phyloP scores from a whole-genome alignment of 2,329 filamentous ascomycete species.

The Neonectria punicea region DNA sequence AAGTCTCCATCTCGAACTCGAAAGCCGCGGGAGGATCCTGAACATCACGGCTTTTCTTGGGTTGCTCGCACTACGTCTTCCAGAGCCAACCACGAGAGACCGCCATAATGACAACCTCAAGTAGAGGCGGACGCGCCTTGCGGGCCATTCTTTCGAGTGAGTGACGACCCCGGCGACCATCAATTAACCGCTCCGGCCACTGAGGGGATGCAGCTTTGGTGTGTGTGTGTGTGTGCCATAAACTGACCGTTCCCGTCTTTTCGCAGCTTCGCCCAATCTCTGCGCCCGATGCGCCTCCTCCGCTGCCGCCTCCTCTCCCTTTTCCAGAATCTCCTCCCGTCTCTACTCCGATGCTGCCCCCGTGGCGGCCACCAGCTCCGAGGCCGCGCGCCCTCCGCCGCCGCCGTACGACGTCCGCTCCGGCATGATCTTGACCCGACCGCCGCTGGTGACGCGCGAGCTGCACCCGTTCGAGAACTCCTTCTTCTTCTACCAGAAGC shows the following conservation, averaged over 20 bases:
- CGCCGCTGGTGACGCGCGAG: constrained; percentile 85
- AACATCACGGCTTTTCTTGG: constrained; percentile 32
- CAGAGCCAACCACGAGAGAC: constrained; percentile 25
- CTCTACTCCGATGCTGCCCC: constrained; percentile 50
- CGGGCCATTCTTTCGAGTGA: constrained; percentile 62
- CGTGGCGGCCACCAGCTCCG: constrained; percentile 31
- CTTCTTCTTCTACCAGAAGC: constrained; percentile 97
- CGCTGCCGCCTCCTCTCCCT: constrained; percentile 33
- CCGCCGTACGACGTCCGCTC: constrained; percentile 62
- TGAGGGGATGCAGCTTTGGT: not conserved
- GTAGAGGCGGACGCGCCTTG: constrained; percentile 64
- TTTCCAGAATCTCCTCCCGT: constrained; percentile 43
- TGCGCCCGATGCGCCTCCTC: constrained; percentile 53
- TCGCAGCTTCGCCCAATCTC: constrained; percentile 45
- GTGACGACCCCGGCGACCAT: constrained; percentile 33
- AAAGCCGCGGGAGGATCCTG: constrained; percentile 25
- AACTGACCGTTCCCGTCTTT: not conserved
- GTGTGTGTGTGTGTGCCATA: too few relatives aligned
- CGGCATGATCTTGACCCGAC: constrained; percentile 86
- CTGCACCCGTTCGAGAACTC: constrained; percentile 90
- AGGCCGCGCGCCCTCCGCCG: constrained; percentile 31
- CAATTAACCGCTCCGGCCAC: constrained; percentile 34
- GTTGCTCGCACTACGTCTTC: constrained; percentile 28
- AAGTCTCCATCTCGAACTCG: constrained; percentile 37
- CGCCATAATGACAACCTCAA: constrained; percentile 61